Percentiles rank a stretch among this genome's conserved stretches.
phyloP scores from a whole-genome alignment of 176 grass and related monocot species.

The Rhynchospora tenuis region DNA sequence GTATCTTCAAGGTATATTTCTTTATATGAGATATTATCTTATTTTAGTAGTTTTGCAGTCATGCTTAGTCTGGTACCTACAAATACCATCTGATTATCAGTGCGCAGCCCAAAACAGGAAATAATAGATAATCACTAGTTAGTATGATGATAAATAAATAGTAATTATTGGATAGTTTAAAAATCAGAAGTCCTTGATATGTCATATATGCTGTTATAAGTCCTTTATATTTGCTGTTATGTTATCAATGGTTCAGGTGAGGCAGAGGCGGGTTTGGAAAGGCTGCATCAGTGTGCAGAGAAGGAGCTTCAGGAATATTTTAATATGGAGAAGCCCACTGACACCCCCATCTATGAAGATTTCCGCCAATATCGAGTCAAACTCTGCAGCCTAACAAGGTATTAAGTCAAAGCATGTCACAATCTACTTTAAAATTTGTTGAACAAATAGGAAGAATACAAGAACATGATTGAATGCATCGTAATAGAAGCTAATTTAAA shows the following conservation, averaged over 20 bases:
- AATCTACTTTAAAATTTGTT: neutral
- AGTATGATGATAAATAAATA: neutral
- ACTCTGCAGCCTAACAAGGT: constrained; percentile 81
- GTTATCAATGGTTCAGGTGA: constrained; percentile 44
- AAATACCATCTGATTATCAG: neutral
- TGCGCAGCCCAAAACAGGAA: neutral
- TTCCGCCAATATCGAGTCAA: constrained; percentile 64
- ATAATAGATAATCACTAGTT: neutral
- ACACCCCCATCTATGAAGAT: constrained; percentile 25
- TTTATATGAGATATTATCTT: neutral
- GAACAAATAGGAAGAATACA: constrained; percentile 14
- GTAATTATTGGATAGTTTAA: neutral
- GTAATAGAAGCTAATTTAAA: neutral
- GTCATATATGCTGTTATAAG: neutral
- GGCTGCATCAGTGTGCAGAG: constrained; percentile 93
- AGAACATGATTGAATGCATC: neutral
- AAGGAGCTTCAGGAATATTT: constrained; percentile 67
- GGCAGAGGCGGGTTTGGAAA: constrained; percentile 89
- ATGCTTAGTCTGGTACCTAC: neutral
- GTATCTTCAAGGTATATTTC: constrained; percentile 76
- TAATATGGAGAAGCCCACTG: constrained; percentile 13
- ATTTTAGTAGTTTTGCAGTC: neutral
- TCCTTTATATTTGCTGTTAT: constrained; percentile 14
- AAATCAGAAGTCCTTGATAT: neutral
- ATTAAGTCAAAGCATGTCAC: constrained; percentile 1